Conservation (phyloP, 495 filamentous ascomycete genomes). For the Xylaria bambusicola region DNA sequence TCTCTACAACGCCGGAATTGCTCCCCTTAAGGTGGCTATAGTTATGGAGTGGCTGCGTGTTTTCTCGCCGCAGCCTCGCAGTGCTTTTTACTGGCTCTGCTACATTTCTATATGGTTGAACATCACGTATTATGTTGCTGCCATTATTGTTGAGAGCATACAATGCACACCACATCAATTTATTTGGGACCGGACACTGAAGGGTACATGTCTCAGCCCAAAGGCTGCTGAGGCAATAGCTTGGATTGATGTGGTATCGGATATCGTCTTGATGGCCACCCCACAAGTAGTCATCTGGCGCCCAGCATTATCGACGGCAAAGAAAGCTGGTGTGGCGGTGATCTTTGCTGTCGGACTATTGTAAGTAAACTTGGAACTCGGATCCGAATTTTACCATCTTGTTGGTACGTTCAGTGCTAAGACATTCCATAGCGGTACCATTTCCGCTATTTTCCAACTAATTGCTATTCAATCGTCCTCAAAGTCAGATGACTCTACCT, state of each 20-base stretch:
- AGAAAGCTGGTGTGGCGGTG: neutral
- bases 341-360: conserved; percentile 9
- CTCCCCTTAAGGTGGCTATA: conserved; percentile 7
- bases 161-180: conserved; percentile 3
- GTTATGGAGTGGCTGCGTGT: conserved; percentile 9
- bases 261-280: neutral
- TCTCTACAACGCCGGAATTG: conserved; percentile 9
- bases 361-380: neutral
- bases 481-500: conserved; percentile 7
- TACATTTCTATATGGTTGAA: conserved; percentile 8
- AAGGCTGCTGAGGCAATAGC: conserved; percentile 2
- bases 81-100: conserved; percentile 11
- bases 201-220: conserved; percentile 4
- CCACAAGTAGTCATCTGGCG: conserved; percentile 13
- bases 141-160: conserved; percentile 6
- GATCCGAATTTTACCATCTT: too few species aligned
- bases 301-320: neutral
- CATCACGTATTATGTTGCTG: neutral
- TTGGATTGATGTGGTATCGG: conserved; percentile 8
- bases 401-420: neutral
- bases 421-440: conserved; percentile 3
- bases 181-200: conserved; percentile 8
- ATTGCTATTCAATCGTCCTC: conserved; percentile 1
- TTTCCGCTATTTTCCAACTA: conserved; percentile 7
- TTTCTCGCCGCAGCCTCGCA: neutral